Percentiles rank a stretch among this genome's conserved stretches.
phyloP scores from a whole-genome alignment of 148 eudicot genomes.

The Persicaria tinctoria region DNA sequence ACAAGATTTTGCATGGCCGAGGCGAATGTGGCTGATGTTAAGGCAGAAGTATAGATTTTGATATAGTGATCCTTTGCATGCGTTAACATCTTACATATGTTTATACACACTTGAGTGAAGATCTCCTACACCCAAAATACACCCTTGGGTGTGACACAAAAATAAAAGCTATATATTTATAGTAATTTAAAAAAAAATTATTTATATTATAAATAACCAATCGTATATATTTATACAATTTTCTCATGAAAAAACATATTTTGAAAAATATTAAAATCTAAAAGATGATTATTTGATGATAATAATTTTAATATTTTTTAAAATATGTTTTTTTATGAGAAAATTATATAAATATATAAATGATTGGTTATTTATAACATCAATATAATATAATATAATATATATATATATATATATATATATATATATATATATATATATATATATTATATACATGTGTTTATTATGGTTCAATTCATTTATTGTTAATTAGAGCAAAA shows the following conservation, averaged over 20 bases:
- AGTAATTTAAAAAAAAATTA: no score
- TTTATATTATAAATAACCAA: no score
- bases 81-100: no score
- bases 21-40: slow-evolving; percentile 63
- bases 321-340: no score
- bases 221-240: no score
- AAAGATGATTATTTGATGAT: no score
- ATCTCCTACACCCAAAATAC: neutral
- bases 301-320: no score
- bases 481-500: neutral
- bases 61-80: slow-evolving; percentile 40
- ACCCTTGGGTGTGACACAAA: neutral
- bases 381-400: neutral
- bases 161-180: no score
- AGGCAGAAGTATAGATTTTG: slow-evolving; percentile 50
- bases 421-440: neutral
- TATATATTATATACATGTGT: neutral
- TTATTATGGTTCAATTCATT: neutral
- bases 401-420: neutral
- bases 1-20: slow-evolving; percentile 57
- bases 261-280: no score
- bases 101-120: neutral
- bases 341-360: neutral
- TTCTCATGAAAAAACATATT: no score
- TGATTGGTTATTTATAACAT: neutral